These are phyloP conservation scores for Pestalotiopsis sp. DNA, from an alignment of 2,329 filamentous ascomycete species.

Conservation along the genomic window DNA sequence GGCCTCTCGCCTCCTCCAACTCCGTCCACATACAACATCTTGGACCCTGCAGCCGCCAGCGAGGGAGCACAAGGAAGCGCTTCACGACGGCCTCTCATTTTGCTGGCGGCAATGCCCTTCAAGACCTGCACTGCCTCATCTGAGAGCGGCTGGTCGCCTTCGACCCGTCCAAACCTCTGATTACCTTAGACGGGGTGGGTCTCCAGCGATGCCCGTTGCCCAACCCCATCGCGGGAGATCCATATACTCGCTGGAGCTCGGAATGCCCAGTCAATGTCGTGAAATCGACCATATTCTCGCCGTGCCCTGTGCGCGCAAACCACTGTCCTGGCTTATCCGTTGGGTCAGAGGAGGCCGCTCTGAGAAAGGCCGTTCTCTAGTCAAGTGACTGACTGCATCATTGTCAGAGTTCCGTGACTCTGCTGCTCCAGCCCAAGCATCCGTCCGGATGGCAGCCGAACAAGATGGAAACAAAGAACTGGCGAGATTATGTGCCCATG, in stretches of 20 bases:
- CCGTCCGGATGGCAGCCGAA: constrained; percentile 17
- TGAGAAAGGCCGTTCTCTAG: neutral
- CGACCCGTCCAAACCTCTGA: neutral
- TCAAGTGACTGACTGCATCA: constrained; percentile 10
- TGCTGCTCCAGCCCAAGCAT: neutral
- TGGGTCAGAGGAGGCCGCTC: constrained; percentile 24
- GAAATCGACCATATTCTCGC: constrained; percentile 19
- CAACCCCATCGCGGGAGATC: neutral
- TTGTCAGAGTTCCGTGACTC: neutral
- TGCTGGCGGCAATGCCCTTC: constrained; percentile 20
- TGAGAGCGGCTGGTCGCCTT: constrained; percentile 6
- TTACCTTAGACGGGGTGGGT: neutral
- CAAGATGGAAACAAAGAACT: constrained; percentile 30
- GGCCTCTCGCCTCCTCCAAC: constrained; percentile 4
- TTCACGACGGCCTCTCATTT: constrained; percentile 36
- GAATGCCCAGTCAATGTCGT: constrained; percentile 24
- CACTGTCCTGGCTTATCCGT: constrained; percentile 26
- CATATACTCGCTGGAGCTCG: constrained; percentile 13
- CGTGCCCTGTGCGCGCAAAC: constrained; percentile 23
- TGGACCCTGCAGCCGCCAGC: constrained; percentile 27
- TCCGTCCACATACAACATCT: constrained; percentile 17
- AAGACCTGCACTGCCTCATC: constrained; percentile 35
- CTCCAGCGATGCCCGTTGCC: neutral
- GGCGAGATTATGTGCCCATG: neutral
- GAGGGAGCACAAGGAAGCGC: constrained; percentile 25